Base-by-base conservation (phyloP, 2,329 filamentous ascomycete species). In the Hirsutella minnesotensis region DNA sequence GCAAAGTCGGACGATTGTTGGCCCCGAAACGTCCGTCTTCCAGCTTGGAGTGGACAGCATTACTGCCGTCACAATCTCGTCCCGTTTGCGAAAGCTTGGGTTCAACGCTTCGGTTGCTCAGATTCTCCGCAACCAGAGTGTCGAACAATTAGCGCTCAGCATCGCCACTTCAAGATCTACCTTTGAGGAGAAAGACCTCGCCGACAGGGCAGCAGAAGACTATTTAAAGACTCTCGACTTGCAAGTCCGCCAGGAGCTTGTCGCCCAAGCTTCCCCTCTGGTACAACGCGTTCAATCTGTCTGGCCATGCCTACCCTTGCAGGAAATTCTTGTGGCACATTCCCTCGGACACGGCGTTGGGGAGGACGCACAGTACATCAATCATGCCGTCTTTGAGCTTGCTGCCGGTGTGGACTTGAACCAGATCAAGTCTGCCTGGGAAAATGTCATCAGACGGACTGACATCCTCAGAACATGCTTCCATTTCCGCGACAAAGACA, bases 41-140 rank as follows among this genome's bases (percentile, higher is more conserved):
- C 55, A 59, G 40, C 50, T 64, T 15, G 62, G 61, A 0, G 43
- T 65, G 27, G 62, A 65, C 46, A 64, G 61, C 46, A 47, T 65
- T 5, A 58, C 53, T 35, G 58, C 56, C 13, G 62, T 65, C 22
- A 56, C 54, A 22, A 46, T 65, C n/a, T 57, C 59, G 1, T 53
- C 61, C 33, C 56, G 53, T 37, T 48, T 65, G 9, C 51, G 52
- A 24, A 56, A 54, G 29, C 48, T 56, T 5, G 62, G 61, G 1
- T 63, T 59, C 19, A 50, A 54, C 13, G 52, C 54, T 20, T 54
- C 53, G 15, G 58, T 64, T 7, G 53, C 59, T n/a, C 50, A 47
- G n/a, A 50, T 65, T 15, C 49, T 65, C 49, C 55, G 51, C 29
- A 59, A 60, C 43, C 57, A 58, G 1, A 52, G 53, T 8, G 46